Percentiles rank a stretch among this genome's conserved stretches.
Conservation (phyloP, 2,329 filamentous ascomycete species). For the Colletotrichum coccodes region DNA sequence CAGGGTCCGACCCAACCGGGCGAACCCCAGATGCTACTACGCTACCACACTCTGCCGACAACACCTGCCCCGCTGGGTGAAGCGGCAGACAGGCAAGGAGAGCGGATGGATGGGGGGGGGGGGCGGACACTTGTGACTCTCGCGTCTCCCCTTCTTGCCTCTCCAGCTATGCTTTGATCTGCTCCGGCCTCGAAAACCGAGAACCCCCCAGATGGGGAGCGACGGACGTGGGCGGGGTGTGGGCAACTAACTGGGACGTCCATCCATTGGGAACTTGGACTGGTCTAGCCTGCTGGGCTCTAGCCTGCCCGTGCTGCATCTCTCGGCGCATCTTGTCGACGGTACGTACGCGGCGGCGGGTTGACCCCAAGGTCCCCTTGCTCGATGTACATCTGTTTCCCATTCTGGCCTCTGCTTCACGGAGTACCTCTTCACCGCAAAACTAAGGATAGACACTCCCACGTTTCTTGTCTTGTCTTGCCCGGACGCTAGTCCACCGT, state of each 20-base stretch:
- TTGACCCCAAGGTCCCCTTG: constrained; percentile 25
- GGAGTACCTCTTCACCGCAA: constrained; percentile 28
- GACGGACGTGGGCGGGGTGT: neutral
- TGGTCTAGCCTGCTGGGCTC: constrained; percentile 26
- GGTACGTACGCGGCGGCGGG: neutral
- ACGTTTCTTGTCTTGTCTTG: constrained; percentile 21
- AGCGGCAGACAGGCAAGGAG: neutral
- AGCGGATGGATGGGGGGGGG: neutral
- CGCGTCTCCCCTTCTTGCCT: neutral
- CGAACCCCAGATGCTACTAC: constrained; percentile 28
- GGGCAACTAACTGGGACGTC: constrained; percentile 20
- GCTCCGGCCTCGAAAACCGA: neutral
- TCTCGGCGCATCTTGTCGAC: constrained; percentile 30
- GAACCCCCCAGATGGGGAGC: neutral
- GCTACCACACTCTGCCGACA: constrained; percentile 20
- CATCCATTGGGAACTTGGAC: constrained; percentile 27
- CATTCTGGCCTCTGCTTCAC: constrained; percentile 21
- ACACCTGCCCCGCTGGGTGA: constrained; percentile 7
- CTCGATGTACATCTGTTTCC: constrained; percentile 25
- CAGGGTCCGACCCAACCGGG: constrained; percentile 30
- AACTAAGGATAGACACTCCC: constrained; percentile 26
- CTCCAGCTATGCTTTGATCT: neutral
- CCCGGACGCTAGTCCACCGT: constrained; percentile 19
- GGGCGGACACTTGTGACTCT: neutral
- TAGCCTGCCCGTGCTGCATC: constrained; percentile 32